These are phyloP conservation scores for Aureobasidium lini DNA, from an alignment of 2,329 filamentous ascomycete genomes.

Conservation along the genomic window DNA sequence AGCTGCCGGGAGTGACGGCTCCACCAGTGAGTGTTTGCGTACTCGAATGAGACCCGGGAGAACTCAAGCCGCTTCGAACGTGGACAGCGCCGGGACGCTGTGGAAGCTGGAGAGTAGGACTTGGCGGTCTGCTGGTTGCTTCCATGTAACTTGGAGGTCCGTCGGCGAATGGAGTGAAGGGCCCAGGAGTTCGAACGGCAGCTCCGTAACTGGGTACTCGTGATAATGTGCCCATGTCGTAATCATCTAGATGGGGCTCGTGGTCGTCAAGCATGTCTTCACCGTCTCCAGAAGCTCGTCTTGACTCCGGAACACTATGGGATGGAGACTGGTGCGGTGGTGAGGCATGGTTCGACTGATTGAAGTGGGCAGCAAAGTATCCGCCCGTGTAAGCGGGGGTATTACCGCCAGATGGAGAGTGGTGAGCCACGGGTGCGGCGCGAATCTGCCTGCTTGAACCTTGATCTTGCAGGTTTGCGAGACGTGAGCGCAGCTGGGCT, in stretches of 20 bases:
- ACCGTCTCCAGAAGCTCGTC: slow-evolving; percentile 27
- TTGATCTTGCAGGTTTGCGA: slow-evolving; percentile 45
- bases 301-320: slow-evolving; percentile 24
- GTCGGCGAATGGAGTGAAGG: slow-evolving; percentile 34
- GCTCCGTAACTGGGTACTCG: slow-evolving; percentile 47
- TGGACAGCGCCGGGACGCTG: slow-evolving; percentile 23
- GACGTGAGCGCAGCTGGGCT: slow-evolving; percentile 62
- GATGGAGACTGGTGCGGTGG: slow-evolving; percentile 21
- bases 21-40: neutral
- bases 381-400: slow-evolving; percentile 19
- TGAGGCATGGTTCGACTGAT: slow-evolving; percentile 16
- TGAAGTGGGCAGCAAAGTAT: slow-evolving; percentile 1
- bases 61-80: slow-evolving; percentile 21
- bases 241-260: slow-evolving; percentile 22
- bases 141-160: slow-evolving; percentile 39
- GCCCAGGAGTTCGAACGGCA: slow-evolving; percentile 37
- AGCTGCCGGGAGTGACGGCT: neutral
- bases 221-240: slow-evolving; percentile 40
- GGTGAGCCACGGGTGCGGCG: slow-evolving; percentile 18
- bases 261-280: slow-evolving; percentile 17
- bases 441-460: slow-evolving; percentile 24
- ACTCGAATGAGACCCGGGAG: slow-evolving; percentile 19
- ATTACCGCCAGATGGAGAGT: slow-evolving; percentile 26
- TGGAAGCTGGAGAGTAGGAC: slow-evolving; percentile 21
- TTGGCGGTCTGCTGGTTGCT: slow-evolving; percentile 37